Conservation (phyloP, 2,329 filamentous ascomycete species). For the Didymella lethalis region DNA sequence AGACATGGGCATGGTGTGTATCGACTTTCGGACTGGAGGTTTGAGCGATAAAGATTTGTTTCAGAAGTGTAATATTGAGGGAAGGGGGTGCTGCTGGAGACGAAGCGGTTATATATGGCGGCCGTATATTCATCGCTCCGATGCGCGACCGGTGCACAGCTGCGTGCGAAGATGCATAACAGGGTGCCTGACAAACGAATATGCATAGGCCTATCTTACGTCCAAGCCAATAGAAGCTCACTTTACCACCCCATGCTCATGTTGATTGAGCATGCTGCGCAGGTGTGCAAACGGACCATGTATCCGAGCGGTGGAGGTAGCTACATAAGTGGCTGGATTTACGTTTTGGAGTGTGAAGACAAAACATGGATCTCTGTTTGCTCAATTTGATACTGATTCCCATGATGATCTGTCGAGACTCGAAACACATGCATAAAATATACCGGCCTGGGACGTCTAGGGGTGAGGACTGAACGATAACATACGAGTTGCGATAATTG, state of each 20-base stretch:
- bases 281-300: slow-evolving; percentile 2
- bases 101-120: not conserved
- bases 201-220: not conserved
- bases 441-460: too few species aligned
- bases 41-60: not conserved
- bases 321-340: not conserved
- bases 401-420: too few species aligned
- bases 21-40: not conserved
- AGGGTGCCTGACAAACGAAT: not conserved
- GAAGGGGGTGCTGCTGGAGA: not conserved
- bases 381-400: not conserved
- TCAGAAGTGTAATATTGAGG: not conserved
- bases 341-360: not conserved
- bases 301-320: not conserved
- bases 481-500: too few species aligned
- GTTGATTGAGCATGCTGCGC: not conserved
- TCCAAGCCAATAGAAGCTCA: slow-evolving; percentile 1
- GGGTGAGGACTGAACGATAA: too few species aligned
- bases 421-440: too few species aligned
- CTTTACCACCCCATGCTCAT: not conserved
- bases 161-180: not conserved
- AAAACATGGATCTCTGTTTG: not conserved
- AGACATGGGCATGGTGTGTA: not conserved
- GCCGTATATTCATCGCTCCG: not conserved
- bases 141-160: too few species aligned